Base-by-base conservation (phyloP, 495 filamentous ascomycete genomes). In the Lepidopterella palustris region DNA sequence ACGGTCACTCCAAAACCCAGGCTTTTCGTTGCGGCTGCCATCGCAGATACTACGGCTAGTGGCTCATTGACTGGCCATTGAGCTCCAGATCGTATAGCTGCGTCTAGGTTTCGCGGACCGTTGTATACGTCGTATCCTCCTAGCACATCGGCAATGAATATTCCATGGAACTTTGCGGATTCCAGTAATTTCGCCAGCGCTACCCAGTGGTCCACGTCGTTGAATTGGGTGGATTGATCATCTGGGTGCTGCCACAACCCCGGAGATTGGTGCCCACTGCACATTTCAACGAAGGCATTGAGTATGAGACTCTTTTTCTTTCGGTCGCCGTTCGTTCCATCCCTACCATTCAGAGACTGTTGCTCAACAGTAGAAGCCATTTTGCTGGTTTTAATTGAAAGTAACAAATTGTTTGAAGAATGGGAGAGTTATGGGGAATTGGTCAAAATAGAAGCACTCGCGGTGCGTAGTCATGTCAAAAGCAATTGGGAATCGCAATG, bases 1-100 rank as follows among this genome's bases (percentile, higher is more conserved):
- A 80, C 72, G 29, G 92, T 90, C 21, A 92, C 79, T 39, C 89
- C 79, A 32, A 85, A 64, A 10, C 86, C 88, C 10, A 95, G 75
- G n/a, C 78, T 76, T 45, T 89, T 58, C 27, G 86, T 90, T 23
- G 77, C 77, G 0, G 78, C 69, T 39, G 79, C 74, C 15, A 79
- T 72, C 3, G 67, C 67, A 11, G 64, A 61, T 18, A 70, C 53
- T 6, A 63, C 45, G 5, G 63, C 54, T 67, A 71, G 15, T 73
- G 66, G 23, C 72, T 68, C 63, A 32, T 83, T 84, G 3, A 86
- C 82, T 0, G 85, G 85, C 82, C 84, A 87, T 69, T 88, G 84
- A 0, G 84, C 81, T 8, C 82, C 85, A 1, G 83, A 79, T 31
- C 76, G 60, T 29, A 85, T 77, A 6, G 82, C 81, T 0, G 84